Conservation (phyloP, 2,329 filamentous ascomycete species). For the Cladosporium velox region DNA sequence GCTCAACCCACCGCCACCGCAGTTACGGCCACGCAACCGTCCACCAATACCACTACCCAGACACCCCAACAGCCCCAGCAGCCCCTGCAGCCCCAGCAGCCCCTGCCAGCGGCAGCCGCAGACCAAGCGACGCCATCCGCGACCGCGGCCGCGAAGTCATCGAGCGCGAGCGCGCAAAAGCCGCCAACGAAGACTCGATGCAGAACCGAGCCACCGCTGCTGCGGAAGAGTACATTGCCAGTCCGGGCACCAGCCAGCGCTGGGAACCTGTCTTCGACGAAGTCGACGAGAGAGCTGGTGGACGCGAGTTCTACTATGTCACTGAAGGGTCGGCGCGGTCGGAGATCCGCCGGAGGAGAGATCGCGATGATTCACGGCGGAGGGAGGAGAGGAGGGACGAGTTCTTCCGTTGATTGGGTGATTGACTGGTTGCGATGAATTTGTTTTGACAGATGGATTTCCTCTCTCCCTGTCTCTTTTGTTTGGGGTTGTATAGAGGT, state of each 20-base stretch:
- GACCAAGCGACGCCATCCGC: conserved; percentile 13
- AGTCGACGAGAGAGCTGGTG: not conserved
- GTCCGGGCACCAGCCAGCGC: not conserved
- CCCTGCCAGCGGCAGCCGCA: not conserved
- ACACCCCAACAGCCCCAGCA: not conserved
- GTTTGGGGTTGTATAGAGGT: not conserved
- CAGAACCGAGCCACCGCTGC: not conserved
- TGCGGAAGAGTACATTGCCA: not conserved
- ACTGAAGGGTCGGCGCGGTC: conserved; percentile 11
- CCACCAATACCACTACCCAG: conserved; percentile 13
- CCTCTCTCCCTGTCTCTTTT: not conserved
- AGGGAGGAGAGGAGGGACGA: conserved; percentile 10
- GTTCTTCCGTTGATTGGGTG: not conserved
- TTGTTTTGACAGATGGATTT: not conserved
- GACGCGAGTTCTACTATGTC: conserved; percentile 5
- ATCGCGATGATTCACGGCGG: not conserved
- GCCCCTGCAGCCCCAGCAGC: not conserved
- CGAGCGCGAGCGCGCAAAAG: conserved; percentile 10
- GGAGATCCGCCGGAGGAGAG: not conserved
- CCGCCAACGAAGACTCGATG: not conserved
- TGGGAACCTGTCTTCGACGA: conserved; percentile 14
- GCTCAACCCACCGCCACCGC: not conserved
- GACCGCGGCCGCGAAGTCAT: conserved; percentile 13
- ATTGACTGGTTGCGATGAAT: not conserved
- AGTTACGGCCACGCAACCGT: conserved; percentile 1